Base-by-base conservation (phyloP, 2,329 filamentous ascomycete species). In the Hymenoscyphus repandus region DNA sequence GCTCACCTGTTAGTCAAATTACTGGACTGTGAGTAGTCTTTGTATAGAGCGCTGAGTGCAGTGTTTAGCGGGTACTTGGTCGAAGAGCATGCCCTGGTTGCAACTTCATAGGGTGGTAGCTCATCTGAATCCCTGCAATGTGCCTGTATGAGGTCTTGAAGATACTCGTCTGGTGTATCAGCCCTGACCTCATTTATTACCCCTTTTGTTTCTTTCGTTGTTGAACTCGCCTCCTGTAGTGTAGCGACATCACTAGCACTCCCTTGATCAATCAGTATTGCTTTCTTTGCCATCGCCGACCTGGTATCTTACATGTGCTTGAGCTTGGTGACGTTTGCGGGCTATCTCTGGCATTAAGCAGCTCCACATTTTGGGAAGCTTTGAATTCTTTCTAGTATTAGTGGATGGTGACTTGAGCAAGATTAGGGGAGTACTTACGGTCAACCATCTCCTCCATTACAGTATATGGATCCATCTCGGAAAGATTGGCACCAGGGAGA, bases 61-160 rank as follows among this genome's bases (percentile, higher is more conserved):
- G 41, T 49, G 17, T 53, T 45, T 4, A 15, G 27, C 20, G 49
- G 34, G 20, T 50, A 56, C 10, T 40, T 43, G 9, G 51, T 51
- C 5, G 50, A 55, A 3, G 55, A 47, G 38, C 41, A 55, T 5
- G 38, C 31, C 5, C 53, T 53, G 3, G 45, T 11, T 13, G 36
- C 33, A 9, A 17, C 5, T n/a, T 20, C 22, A 39, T 46, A 22
- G 6, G 44, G 37, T 2, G 18, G 20, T 20, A n/a, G n/a, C 9
- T 17, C 32, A 20, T 48, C 39, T 10, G 45, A 10, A 30, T 5
- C 5, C 13, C 31, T 27, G 15, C 45, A 41, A 15, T 49, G 33
- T 33, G 41, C 36, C 34, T 42, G 30, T 20, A 48, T 32, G 27
- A 54, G 44, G 9, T 39, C 45, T 18, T 13, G 27, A 20, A 45